Conservation (phyloP, 2,329 filamentous ascomycete species). For the Gaeumannomyces sp. region DNA sequence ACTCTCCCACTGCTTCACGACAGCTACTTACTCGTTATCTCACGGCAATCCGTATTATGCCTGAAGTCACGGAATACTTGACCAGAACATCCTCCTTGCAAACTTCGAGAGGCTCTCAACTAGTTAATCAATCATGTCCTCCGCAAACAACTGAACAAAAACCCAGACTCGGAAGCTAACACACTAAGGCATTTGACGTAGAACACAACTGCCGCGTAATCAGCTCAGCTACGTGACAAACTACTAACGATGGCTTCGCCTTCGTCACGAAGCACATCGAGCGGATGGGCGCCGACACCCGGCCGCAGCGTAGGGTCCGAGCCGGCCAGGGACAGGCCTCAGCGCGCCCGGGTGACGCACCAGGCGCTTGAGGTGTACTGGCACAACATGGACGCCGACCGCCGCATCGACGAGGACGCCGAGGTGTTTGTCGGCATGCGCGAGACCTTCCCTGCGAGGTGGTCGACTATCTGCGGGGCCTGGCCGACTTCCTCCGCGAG, state of each 20-base stretch:
- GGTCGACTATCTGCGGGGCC: constrained; percentile 1
- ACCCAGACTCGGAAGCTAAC: too few relatives aligned
- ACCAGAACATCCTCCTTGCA: too few relatives aligned
- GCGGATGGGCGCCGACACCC: background rate
- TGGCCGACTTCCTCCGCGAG: constrained; percentile 1
- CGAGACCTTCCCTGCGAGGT: background rate
- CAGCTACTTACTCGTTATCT: too few relatives aligned
- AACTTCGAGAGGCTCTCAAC: background rate
- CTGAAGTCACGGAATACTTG: too few relatives aligned
- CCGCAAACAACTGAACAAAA: too few relatives aligned
- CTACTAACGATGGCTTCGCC: background rate
- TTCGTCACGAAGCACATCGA: background rate
- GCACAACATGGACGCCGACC: constrained; percentile 5
- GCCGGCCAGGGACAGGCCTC: background rate
- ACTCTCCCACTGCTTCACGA: too few relatives aligned
- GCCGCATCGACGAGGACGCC: background rate
- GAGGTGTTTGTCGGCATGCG: constrained; percentile 4
- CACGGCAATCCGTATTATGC: too few relatives aligned
- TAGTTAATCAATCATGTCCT: background rate
- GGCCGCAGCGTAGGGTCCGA: background rate
- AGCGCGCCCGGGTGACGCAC: background rate
- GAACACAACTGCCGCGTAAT: too few relatives aligned
- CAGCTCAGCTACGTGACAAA: background rate
- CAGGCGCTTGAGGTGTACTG: constrained; percentile 4
- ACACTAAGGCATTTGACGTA: too few relatives aligned